Percentiles rank a stretch among this genome's conserved stretches.
These are phyloP conservation scores for Pyrrhoderma lamaoense DNA, from an alignment of 1,284 basidiomycete genomes.

Conservation along the genomic window DNA sequence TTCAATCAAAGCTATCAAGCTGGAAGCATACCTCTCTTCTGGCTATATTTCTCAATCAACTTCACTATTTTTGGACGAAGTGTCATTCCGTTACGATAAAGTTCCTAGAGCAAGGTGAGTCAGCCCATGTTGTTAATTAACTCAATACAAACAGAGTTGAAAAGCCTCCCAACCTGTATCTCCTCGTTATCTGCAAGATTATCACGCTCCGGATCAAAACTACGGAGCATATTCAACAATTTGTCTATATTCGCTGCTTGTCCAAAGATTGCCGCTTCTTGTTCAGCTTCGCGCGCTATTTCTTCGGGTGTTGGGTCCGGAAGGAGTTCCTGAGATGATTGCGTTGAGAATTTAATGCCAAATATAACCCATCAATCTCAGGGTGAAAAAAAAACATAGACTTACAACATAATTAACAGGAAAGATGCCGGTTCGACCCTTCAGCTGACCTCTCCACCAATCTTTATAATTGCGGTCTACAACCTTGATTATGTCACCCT, in stretches of 20 bases:
- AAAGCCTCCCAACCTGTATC: slow-evolving; percentile 57
- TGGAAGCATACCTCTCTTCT: slow-evolving; percentile 64
- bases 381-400: slow-evolving; percentile 17
- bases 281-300: slow-evolving; percentile 78
- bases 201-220: slow-evolving; percentile 72
- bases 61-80: slow-evolving; percentile 93
- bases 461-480: slow-evolving; percentile 94
- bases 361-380: not conserved
- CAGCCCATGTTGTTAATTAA: no score
- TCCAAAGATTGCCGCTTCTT: slow-evolving; percentile 82
- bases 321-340: slow-evolving; percentile 61
- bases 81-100: slow-evolving; percentile 86
- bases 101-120: slow-evolving; percentile 47
- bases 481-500: slow-evolving; percentile 94
- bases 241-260: slow-evolving; percentile 86
- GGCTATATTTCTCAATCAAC: slow-evolving; percentile 95
- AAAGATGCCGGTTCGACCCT: slow-evolving; percentile 93
- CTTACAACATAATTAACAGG: slow-evolving; percentile 94
- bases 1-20: not conserved
- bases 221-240: slow-evolving; percentile 73
- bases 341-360: not conserved
- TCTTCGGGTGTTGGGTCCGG: slow-evolving; percentile 81
- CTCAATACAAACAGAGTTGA: not conserved
- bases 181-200: slow-evolving; percentile 93
- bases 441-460: slow-evolving; percentile 96